These are phyloP conservation scores for Quercus aquifolioides DNA, from an alignment of 306 rosid species.

Conservation along the genomic window DNA sequence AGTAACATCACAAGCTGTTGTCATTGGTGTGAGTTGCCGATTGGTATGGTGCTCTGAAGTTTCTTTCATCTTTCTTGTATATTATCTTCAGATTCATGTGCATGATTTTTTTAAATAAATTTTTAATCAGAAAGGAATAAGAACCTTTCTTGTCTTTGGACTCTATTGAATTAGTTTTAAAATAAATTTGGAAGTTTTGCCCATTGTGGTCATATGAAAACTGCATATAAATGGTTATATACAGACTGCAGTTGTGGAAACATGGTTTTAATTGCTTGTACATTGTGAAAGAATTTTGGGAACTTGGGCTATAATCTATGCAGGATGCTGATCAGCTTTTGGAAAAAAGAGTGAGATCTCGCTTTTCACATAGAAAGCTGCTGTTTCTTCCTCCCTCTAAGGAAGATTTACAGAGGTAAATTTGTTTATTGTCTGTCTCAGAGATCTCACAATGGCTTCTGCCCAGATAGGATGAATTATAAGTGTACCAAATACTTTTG, in stretches of 20 bases:
- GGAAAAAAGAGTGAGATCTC: conserved; percentile 95
- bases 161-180: background rate
- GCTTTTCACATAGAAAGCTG: conserved; percentile 89
- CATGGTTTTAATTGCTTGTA: background rate
- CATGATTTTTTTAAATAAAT: background rate
- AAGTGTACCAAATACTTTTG: background rate
- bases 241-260: background rate
- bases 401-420: conserved; percentile 61
- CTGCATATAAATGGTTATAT: background rate
- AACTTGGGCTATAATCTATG: conserved; percentile 17
- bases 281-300: conserved; percentile 10
- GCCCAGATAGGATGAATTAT: conserved; percentile 8
- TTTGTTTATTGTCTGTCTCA: conserved; percentile 13
- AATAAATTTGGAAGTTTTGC: background rate
- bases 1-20: conserved; percentile 86
- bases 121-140: background rate
- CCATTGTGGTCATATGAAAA: background rate
- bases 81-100: conserved; percentile 9
- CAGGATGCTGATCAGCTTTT: conserved; percentile 96
- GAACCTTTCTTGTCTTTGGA: background rate
- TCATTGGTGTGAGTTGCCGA: conserved; percentile 81
- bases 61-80: conserved; percentile 18
- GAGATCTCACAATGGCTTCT: background rate
- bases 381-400: conserved; percentile 73
- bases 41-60: conserved; percentile 53